Base-by-base conservation (phyloP, 345 rosid species). In the Eucalyptus curtisii region DNA sequence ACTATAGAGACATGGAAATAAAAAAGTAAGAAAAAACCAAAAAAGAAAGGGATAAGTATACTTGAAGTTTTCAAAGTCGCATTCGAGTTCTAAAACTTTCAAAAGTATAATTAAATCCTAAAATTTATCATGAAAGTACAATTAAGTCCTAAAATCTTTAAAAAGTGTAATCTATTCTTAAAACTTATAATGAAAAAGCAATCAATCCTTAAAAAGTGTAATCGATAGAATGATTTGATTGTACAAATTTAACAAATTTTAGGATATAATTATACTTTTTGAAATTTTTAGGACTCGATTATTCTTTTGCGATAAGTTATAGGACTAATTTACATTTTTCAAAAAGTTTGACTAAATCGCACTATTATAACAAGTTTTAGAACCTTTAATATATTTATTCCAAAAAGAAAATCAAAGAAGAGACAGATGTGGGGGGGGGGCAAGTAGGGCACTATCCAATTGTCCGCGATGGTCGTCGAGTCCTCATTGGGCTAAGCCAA, bases 71-170 rank as follows among this genome's bases (percentile, higher is more conserved):
- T 52, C 2, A 52, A 52, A 52, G 1, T 52, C n/a, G 4, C 2
- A 52, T 0, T 52, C 4, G 0, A 52, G 4, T 19, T 52, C 0
- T 52, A 52, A 52, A 52, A 52, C 0, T 52, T 20, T 1, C 0
- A 52, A 52, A 52, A 19, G 24, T 52, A 52, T 52, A 52, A 52
- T 52, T 19, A 52, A 0, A 1, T 52, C 10, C 0, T 19, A 52
- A 52, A 52, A 52, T 52, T 50, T 52, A 7, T 52, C 10, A 19
- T 7, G 4, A 52, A 52, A 52, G 2, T 52, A 52, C 2, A 52
- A 7, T 52, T 2, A 0, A 3, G 0, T 0, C 0, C 24, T 52
- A 52, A 52, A 52, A 19, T 52, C 1, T 0, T 52, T 19, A 19
- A 52, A 20, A 52, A 7, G 4, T 7, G 2, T 0, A 7, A 52